phyloP scores from a whole-genome alignment of 2,329 filamentous ascomycete species.

The Chaetomium globosum region DNA sequence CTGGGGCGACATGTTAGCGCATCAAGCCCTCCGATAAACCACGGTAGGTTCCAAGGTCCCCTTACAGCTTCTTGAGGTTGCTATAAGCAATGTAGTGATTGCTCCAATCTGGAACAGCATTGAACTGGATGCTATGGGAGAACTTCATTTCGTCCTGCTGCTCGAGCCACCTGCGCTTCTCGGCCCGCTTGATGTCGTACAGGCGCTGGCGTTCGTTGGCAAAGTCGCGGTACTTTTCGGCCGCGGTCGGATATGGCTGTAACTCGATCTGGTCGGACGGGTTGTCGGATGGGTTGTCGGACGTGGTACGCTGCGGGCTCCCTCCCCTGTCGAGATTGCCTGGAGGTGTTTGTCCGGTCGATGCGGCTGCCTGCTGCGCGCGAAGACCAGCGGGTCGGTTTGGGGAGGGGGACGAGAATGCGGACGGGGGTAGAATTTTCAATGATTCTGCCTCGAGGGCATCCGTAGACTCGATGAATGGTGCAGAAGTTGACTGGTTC shows the following conservation, averaged over 20 bases:
- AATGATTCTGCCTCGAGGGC: slow-evolving; percentile 29
- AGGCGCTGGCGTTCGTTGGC: slow-evolving; percentile 24
- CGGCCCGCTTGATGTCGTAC: slow-evolving; percentile 50
- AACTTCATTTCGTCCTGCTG: slow-evolving; percentile 95
- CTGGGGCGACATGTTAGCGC: slow-evolving; percentile 48
- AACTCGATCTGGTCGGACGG: slow-evolving; percentile 30
- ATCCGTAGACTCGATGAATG: slow-evolving; percentile 4
- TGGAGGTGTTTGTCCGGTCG: slow-evolving; percentile 12
- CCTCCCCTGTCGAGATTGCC: slow-evolving; percentile 31
- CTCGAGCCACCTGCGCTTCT: slow-evolving; percentile 72
- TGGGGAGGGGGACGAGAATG: slow-evolving; percentile 30
- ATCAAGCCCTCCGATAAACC: background rate
- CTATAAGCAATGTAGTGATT: slow-evolving; percentile 97
- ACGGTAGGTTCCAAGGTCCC: background rate
- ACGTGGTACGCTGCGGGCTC: slow-evolving; percentile 20
- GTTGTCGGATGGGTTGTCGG: slow-evolving; percentile 8
- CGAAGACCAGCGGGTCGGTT: slow-evolving; percentile 25
- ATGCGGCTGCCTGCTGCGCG: slow-evolving; percentile 21
- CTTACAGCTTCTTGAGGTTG: slow-evolving; percentile 93
- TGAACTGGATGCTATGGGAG: slow-evolving; percentile 98
- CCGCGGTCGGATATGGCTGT: slow-evolving; percentile 26
- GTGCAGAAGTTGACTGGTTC: background rate
- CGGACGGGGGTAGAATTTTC: slow-evolving; percentile 30
- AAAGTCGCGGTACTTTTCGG: slow-evolving; percentile 16
- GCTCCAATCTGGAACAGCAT: slow-evolving; percentile 99